Evolutionary conservation across 768 basidiomycete species (phyloP).

Genomic region (Amanita rimosa): DNA sequence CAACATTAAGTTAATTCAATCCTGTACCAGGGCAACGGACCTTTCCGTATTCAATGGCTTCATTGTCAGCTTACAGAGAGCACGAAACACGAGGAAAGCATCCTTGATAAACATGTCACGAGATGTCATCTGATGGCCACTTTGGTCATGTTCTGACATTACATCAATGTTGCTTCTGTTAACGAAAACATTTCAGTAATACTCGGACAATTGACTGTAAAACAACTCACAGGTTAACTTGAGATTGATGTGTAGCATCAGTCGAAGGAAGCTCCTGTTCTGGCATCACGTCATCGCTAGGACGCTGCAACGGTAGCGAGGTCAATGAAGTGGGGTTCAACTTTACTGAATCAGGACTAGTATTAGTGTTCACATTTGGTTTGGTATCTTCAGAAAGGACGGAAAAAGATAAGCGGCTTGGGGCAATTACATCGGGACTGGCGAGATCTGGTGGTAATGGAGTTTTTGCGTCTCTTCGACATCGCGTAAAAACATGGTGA

Average conservation of each 20-base stretch:
- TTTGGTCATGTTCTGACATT: slow-evolving; percentile 20
- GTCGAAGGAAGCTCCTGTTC: neutral
- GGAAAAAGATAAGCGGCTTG: slow-evolving; percentile 8
- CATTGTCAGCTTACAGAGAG: slow-evolving; percentile 96
- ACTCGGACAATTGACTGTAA: slow-evolving; percentile 1
- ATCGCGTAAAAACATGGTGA: slow-evolving; percentile 88
- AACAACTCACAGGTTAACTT: slow-evolving; percentile 2
- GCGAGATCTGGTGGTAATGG: slow-evolving; percentile 8
- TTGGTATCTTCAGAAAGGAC: slow-evolving; percentile 2
- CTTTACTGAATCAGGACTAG: neutral
- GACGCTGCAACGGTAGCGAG: slow-evolving; percentile 2
- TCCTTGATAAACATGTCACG: slow-evolving; percentile 94
- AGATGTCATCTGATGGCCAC: slow-evolving; percentile 42
- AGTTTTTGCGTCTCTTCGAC: slow-evolving; percentile 23
- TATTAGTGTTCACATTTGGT: neutral
- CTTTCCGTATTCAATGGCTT: slow-evolving; percentile 91
- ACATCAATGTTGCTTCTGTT: slow-evolving; percentile 22
- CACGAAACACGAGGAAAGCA: slow-evolving; percentile 94
- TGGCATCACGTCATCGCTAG: neutral
- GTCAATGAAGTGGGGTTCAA: neutral
- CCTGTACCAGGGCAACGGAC: slow-evolving; percentile 28
- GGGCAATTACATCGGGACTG: neutral
- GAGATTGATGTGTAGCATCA: slow-evolving; percentile 2
- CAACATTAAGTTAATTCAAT: slow-evolving; percentile 3
- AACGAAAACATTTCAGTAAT: slow-evolving; percentile 23